Evolutionary conservation across 805 yeast species (phyloP).

Genomic region (Suhomyces faveliae): DNA sequence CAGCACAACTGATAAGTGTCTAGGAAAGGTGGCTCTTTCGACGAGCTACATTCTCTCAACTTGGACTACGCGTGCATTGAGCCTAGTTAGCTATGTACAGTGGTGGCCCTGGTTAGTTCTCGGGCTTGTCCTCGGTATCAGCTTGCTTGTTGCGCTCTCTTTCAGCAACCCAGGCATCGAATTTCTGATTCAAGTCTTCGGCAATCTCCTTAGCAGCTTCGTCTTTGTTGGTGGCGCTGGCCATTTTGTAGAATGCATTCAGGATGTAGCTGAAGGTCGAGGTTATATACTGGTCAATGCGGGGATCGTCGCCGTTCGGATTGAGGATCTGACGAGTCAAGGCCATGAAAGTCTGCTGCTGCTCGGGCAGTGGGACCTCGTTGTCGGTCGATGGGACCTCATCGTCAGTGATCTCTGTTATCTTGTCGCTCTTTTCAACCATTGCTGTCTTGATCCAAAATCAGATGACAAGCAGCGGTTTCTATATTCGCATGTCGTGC

Average conservation of each 20-base stretch:
- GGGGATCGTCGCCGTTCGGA: constrained; percentile 28
- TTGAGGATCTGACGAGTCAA: constrained; percentile 21
- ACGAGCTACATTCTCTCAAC: background rate
- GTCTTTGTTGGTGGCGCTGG: constrained; percentile 31
- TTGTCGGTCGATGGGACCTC: constrained; percentile 8
- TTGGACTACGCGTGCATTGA: background rate
- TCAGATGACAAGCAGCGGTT: too few species aligned
- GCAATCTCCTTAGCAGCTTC: constrained; percentile 35
- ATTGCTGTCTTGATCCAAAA: background rate
- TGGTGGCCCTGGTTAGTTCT: background rate
- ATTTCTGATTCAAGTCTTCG: constrained; percentile 27
- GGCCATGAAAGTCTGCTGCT: constrained; percentile 11
- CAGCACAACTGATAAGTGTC: background rate
- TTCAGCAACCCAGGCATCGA: constrained; percentile 28
- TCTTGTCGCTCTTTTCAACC: constrained; percentile 2
- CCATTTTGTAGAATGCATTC: constrained; percentile 26
- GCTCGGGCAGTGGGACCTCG: constrained; percentile 8
- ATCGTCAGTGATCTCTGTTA: background rate
- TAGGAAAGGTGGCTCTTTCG: background rate
- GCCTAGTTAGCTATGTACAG: background rate
- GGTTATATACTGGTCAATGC: constrained; percentile 26
- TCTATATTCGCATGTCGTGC: background rate
- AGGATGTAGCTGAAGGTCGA: constrained; percentile 27
- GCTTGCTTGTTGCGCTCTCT: constrained; percentile 11
- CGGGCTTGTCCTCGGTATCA: background rate